Evolutionary conservation across 1,284 basidiomycete species (phyloP), one percentile per base, ranked within the genome.

Genomic region (Fomitopsis betulina): DNA sequence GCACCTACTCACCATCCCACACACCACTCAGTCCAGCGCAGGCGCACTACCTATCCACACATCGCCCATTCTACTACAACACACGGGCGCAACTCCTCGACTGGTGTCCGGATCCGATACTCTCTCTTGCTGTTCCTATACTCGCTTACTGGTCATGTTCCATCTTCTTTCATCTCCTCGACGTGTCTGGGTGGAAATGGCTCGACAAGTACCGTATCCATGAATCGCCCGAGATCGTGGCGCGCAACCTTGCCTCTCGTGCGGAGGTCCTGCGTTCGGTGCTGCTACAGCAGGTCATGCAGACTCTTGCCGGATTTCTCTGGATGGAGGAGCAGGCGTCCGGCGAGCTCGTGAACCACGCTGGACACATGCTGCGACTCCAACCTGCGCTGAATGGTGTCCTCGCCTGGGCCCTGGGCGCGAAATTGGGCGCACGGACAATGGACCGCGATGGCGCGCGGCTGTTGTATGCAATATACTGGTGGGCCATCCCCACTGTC

Each of bases 201-300:
- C 82, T 98, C 45, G 89, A 97, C 65, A 84, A 82, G 60, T 91
- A 93, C 72, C 83, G 94, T 40, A 87, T 99, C 56, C 96, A 99
- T 72, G 91, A 95, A 56, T 90, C 91, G 0, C 80, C 78, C 15
- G 96, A 98, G 70, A 85, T 94, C 62, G 80, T 81, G 62, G 72
- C 83, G 3, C 80, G 86, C 58, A 99, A 99, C 71, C 82, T 86
- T 15, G 95, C 87, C 10, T 85, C 87, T 0, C 82, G 85, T 33
- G 94, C 97, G 73, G 96, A 99, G 63, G 68, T 83, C 33, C 69
- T 98, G 1, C 40, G 47, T 17, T 65, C 65, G 3, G 66, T 68
- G 45, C 23, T 68, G 32, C 43, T 66, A 32, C 66, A 68, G 75
- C 96, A 99, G 63, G 64, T 82, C 30, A 70, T 98, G 3, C 97